Evolutionary conservation across 768 basidiomycete species (phyloP).

Genomic region (Collybiopsis luxurians): DNA sequence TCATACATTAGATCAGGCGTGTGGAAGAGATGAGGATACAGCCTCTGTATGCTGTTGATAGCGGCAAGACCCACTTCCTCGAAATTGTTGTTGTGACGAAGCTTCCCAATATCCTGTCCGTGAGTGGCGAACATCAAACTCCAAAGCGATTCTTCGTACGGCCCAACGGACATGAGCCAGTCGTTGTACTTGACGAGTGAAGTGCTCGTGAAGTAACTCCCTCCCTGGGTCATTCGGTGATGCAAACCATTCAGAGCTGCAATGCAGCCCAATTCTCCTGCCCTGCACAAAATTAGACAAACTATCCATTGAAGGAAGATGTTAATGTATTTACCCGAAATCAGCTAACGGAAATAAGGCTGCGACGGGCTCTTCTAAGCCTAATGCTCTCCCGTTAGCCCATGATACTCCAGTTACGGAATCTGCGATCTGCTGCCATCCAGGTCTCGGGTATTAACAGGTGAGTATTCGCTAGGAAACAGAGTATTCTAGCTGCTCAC

Average conservation of each 20-base stretch:
- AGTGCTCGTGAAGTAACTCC: slow-evolving; percentile 3
- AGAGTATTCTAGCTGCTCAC: too few relatives aligned
- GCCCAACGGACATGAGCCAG: slow-evolving; percentile 1
- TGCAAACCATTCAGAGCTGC: slow-evolving; percentile 4
- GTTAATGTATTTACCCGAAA: neutral
- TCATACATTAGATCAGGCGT: neutral
- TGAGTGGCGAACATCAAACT: neutral
- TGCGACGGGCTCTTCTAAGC: slow-evolving; percentile 6
- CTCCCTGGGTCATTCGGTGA: slow-evolving; percentile 1
- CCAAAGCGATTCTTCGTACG: neutral
- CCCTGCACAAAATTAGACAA: neutral
- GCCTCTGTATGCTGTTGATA: slow-evolving; percentile 1
- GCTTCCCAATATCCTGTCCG: neutral
- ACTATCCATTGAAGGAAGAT: neutral
- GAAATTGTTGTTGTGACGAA: neutral
- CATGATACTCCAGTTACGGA: slow-evolving; percentile 4
- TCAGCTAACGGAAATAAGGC: slow-evolving; percentile 6
- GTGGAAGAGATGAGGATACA: neutral
- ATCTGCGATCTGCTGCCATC: slow-evolving; percentile 8
- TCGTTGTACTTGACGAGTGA: slow-evolving; percentile 8
- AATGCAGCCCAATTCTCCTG: slow-evolving; percentile 7
- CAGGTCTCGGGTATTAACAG: neutral
- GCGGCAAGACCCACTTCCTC: slow-evolving; percentile 4
- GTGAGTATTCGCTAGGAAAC: too few relatives aligned
- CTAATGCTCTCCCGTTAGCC: neutral